Conservation (phyloP, 2,329 filamentous ascomycete species). For the Scopulariopsis brevicaulis region DNA sequence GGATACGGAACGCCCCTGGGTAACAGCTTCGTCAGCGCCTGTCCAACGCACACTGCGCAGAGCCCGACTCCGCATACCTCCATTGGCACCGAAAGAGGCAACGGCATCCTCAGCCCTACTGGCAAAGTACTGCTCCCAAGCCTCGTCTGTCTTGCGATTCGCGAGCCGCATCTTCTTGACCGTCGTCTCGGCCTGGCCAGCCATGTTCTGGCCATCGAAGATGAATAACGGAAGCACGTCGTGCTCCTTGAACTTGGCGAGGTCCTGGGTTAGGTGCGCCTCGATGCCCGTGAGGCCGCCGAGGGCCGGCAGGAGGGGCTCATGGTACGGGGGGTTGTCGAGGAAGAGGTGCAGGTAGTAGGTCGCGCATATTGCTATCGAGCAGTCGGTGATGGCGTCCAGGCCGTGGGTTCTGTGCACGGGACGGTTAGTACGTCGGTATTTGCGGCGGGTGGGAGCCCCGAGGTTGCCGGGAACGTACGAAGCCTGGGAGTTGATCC, state of each 20-base stretch:
- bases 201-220: constrained; percentile 78
- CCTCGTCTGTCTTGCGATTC: constrained; percentile 60
- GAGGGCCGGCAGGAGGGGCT: constrained; percentile 81
- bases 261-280: constrained; percentile 62
- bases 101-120: constrained; percentile 74
- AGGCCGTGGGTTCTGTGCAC: constrained; percentile 44
- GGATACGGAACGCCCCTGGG: constrained; percentile 57
- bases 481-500: constrained; percentile 25
- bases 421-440: background rate
- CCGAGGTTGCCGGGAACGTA: constrained; percentile 11
- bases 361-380: constrained; percentile 78
- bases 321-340: constrained; percentile 57
- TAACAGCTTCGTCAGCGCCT: background rate
- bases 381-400: constrained; percentile 59
- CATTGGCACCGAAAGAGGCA: constrained; percentile 66
- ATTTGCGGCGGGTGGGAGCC: background rate
- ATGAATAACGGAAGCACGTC: constrained; percentile 76
- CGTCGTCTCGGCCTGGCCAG: constrained; percentile 61
- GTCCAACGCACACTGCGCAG: background rate
- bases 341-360: constrained; percentile 79
- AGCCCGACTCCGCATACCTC: constrained; percentile 39
- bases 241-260: constrained; percentile 59
- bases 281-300: constrained; percentile 78
- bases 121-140: constrained; percentile 80
- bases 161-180: constrained; percentile 54